These are phyloP conservation scores for Medicago ruthenica DNA, from an alignment of 306 rosid species.

Conservation along the genomic window DNA sequence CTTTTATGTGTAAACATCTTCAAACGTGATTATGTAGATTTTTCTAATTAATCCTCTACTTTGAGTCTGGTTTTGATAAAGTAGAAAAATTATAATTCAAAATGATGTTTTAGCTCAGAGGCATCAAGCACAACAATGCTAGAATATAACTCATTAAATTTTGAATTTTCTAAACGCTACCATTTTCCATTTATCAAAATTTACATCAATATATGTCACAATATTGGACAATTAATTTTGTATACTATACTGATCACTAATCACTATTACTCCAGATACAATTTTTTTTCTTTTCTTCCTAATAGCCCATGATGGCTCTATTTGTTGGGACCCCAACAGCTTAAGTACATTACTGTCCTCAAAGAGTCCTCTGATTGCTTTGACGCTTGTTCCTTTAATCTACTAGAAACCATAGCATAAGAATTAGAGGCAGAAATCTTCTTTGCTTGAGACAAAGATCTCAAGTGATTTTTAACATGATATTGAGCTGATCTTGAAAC, in stretches of 20 bases:
- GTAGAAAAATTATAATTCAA: too few relatives aligned
- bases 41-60: too few relatives aligned
- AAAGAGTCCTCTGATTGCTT: conserved; percentile 70
- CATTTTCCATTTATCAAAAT: neutral
- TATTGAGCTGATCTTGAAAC: neutral
- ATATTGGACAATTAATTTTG: too few relatives aligned
- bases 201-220: neutral
- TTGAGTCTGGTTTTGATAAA: too few relatives aligned
- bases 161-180: neutral
- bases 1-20: too few relatives aligned
- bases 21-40: too few relatives aligned
- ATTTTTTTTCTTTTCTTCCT: neutral
- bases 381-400: conserved; percentile 45
- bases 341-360: conserved; percentile 69
- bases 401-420: conserved; percentile 38
- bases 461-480: neutral
- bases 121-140: neutral
- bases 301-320: neutral
- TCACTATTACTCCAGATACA: neutral
- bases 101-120: too few relatives aligned
- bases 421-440: conserved; percentile 46
- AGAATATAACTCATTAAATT: neutral
- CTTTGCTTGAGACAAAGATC: conserved; percentile 46
- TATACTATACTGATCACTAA: too few relatives aligned
- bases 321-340: conserved; percentile 53